These are phyloP conservation scores for Aciculosporium take DNA, from an alignment of 2,329 filamentous ascomycete genomes.

Conservation along the genomic window DNA sequence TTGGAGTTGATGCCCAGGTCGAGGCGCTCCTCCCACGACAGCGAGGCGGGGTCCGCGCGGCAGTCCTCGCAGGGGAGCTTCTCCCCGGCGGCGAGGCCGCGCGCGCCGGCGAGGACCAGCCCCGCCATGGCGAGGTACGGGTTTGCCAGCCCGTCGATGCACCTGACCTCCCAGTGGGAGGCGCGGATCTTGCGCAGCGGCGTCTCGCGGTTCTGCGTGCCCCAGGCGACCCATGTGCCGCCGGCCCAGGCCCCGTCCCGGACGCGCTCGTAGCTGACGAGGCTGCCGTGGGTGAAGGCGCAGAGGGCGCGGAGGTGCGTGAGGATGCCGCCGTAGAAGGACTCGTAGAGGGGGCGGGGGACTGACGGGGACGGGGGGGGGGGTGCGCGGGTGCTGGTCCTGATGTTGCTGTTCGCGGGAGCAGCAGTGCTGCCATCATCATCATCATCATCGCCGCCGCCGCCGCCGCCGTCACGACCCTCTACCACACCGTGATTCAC, in stretches of 20 bases:
- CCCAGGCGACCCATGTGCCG: constrained; percentile 69
- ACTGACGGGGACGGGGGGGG: too few relatives aligned
- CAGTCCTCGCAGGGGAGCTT: constrained; percentile 39
- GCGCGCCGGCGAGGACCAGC: constrained; percentile 18
- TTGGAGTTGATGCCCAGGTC: constrained; percentile 37
- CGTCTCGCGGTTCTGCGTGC: constrained; percentile 65
- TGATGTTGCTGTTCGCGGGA: too few relatives aligned
- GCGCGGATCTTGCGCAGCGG: constrained; percentile 52
- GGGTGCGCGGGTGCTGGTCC: too few relatives aligned
- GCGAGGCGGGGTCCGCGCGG: constrained; percentile 33
- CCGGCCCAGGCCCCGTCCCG: constrained; percentile 60
- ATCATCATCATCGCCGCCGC: neutral
- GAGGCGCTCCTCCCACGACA: constrained; percentile 33
- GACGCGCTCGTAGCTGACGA: constrained; percentile 54
- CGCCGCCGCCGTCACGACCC: constrained; percentile 16
- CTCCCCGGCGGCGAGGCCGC: constrained; percentile 15
- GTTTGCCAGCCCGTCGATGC: constrained; percentile 67
- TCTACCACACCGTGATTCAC: too few relatives aligned
- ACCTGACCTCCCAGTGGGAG: constrained; percentile 66
- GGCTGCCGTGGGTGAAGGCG: constrained; percentile 54
- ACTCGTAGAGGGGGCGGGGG: constrained; percentile 31
- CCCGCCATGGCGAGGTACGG: constrained; percentile 46
- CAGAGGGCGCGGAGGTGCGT: constrained; percentile 49
- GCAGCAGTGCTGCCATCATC: neutral
- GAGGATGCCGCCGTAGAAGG: constrained; percentile 61